Evolutionary conservation across 2,329 filamentous ascomycete species (phyloP).

Genomic region (Coniochaeta sp.): DNA sequence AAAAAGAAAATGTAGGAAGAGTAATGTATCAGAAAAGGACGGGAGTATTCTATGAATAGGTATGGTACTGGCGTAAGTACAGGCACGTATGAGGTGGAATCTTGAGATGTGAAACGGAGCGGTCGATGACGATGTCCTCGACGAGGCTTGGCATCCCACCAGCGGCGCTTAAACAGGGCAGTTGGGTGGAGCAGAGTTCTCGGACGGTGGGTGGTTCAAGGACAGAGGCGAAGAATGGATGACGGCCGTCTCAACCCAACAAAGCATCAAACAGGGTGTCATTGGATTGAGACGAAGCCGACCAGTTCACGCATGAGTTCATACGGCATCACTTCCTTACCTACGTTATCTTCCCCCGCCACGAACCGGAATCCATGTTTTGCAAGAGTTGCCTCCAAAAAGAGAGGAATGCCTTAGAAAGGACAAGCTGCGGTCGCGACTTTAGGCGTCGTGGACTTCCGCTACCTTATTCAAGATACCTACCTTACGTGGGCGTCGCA

Average conservation of each 20-base stretch:
- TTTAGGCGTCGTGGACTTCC: no score
- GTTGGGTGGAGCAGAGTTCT: background rate
- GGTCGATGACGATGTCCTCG: background rate
- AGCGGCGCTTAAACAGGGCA: background rate
- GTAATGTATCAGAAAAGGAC: background rate
- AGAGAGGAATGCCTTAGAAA: no score
- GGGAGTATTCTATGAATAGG: background rate
- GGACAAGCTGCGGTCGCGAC: no score
- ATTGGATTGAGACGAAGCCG: background rate
- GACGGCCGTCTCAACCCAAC: background rate
- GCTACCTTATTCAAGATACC: no score
- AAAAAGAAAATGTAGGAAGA: background rate
- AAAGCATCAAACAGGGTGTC: conserved; percentile 2
- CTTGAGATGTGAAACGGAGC: background rate
- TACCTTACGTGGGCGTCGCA: no score
- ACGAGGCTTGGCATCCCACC: background rate
- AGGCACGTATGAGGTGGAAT: background rate
- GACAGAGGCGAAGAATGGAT: background rate
- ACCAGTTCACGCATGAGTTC: background rate
- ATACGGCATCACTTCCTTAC: background rate
- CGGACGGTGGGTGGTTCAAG: background rate
- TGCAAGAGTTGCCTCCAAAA: no score
- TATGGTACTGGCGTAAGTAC: background rate
- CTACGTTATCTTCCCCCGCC: background rate
- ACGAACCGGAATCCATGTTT: background rate